Evolutionary conservation across 139 green algal species (phyloP).

Genomic region (Dunaliella sp.): DNA sequence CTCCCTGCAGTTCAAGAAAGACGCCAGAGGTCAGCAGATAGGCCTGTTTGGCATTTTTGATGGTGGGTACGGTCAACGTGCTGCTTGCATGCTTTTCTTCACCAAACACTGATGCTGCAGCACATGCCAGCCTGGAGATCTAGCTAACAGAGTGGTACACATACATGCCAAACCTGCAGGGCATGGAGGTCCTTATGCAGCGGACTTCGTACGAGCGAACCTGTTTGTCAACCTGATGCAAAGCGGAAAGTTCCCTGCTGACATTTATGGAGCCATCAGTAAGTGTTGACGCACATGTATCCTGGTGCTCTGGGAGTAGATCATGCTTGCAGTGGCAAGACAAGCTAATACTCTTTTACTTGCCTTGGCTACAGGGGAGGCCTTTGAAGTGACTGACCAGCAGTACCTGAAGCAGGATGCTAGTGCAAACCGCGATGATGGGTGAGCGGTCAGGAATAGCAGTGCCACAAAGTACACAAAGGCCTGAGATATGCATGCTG

Average conservation of each 20-base stretch:
- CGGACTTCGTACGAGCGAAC: slow-evolving; percentile 80
- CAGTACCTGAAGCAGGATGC: slow-evolving; percentile 72
- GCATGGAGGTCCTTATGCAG: slow-evolving; percentile 84
- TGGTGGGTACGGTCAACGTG: slow-evolving; percentile 52
- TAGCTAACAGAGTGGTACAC: background rate
- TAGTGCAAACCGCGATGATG: slow-evolving; percentile 68
- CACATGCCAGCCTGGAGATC: no score
- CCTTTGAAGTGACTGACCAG: slow-evolving; percentile 77
- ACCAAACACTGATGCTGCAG: background rate
- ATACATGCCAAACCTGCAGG: slow-evolving; percentile 69
- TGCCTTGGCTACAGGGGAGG: slow-evolving; percentile 58
- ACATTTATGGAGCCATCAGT: slow-evolving; percentile 44
- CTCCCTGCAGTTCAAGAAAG: slow-evolving; percentile 54
- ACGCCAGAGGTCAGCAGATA: slow-evolving; percentile 48
- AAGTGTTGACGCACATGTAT: background rate
- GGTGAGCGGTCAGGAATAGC: slow-evolving; percentile 46
- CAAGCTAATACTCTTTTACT: no score
- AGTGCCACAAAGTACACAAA: no score
- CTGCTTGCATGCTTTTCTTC: background rate
- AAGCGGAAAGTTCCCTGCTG: slow-evolving; percentile 63
- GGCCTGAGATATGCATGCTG: no score
- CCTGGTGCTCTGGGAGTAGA: background rate
- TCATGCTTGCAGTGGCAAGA: no score
- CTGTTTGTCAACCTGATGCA: slow-evolving; percentile 83
- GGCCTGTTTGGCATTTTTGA: slow-evolving; percentile 94